These are phyloP conservation scores for Zygosaccharomyces lentus DNA, from an alignment of 805 yeast genomes.

Conservation along the genomic window DNA sequence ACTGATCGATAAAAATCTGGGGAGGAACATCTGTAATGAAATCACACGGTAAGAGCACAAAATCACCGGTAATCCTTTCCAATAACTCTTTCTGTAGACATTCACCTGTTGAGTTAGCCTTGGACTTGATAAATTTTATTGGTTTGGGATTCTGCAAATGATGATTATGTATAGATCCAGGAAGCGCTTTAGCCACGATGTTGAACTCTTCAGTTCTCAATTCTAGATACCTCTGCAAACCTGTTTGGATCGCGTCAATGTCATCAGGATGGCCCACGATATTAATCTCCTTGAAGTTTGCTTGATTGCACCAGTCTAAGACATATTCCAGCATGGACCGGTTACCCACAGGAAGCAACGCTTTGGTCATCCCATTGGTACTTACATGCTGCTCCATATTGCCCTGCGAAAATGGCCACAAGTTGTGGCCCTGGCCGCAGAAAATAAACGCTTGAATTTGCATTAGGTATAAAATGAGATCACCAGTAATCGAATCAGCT, in stretches of 20 bases:
- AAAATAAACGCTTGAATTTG: conserved; percentile 88
- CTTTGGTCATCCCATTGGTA: conserved; percentile 70
- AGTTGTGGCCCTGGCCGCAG: conserved; percentile 76
- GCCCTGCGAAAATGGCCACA: conserved; percentile 66
- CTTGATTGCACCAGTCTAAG: conserved; percentile 88
- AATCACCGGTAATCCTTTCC: conserved; percentile 43
- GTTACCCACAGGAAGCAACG: conserved; percentile 85
- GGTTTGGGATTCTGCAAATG: conserved; percentile 34
- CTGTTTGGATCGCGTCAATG: conserved; percentile 43
- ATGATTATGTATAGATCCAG: conserved; percentile 25
- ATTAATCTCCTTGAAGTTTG: conserved; percentile 67
- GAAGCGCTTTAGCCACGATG: conserved; percentile 23
- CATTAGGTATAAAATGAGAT: conserved; percentile 42
- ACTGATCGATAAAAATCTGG: conserved; percentile 77
- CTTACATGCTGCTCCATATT: conserved; percentile 9
- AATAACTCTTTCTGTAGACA: conserved; percentile 47
- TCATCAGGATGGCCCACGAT: conserved; percentile 54
- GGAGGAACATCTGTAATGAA: conserved; percentile 91
- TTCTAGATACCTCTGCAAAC: conserved; percentile 45
- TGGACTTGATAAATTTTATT: conserved; percentile 42
- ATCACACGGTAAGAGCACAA: conserved; percentile 90
- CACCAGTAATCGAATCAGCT: neutral
- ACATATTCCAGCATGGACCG: conserved; percentile 84
- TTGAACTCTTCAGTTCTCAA: conserved; percentile 37
- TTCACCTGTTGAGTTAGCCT: conserved; percentile 58